These are phyloP conservation scores for Agrocybe praecox DNA, from an alignment of 768 basidiomycete genomes.

Conservation along the genomic window DNA sequence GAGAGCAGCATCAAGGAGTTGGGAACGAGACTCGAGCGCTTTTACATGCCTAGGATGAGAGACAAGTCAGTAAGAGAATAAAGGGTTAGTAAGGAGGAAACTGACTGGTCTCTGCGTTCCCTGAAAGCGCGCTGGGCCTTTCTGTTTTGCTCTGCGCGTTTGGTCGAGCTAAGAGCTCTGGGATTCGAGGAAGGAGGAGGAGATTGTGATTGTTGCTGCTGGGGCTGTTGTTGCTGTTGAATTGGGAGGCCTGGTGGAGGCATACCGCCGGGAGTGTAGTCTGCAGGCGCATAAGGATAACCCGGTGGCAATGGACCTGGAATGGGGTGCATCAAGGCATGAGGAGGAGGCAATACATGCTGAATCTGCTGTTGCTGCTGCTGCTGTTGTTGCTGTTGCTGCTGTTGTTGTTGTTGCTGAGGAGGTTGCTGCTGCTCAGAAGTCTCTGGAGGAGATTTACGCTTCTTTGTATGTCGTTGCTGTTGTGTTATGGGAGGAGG, in stretches of 20 bases:
- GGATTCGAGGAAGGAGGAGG: conserved; percentile 34
- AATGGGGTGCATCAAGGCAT: conserved; percentile 54
- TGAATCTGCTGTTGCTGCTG: conserved; percentile 39
- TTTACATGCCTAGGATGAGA: conserved; percentile 70
- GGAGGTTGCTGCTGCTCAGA: conserved; percentile 36
- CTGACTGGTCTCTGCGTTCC: conserved; percentile 87
- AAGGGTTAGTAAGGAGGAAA: conserved; percentile 21
- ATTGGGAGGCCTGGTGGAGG: conserved; percentile 33
- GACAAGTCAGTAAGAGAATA: conserved; percentile 2
- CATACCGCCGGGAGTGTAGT: conserved; percentile 59
- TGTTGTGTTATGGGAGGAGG: conserved; percentile 47
- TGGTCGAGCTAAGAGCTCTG: conserved; percentile 74
- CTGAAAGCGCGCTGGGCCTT: conserved; percentile 93
- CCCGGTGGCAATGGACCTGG: conserved; percentile 48
- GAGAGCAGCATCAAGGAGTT: conserved; percentile 82
- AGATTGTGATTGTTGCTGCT: conserved; percentile 27
- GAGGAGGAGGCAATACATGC: conserved; percentile 57
- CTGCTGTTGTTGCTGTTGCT: conserved; percentile 23
- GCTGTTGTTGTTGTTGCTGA: conserved; percentile 33
- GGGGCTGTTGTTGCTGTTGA: conserved; percentile 20
- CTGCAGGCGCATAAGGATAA: conserved; percentile 49
- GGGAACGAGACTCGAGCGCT: conserved; percentile 82
- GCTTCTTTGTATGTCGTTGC: conserved; percentile 56
- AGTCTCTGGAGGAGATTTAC: conserved; percentile 60
- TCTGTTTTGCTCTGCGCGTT: conserved; percentile 92